These are phyloP conservation scores for Thelonectria discophora DNA, from an alignment of 2,329 filamentous ascomycete species.

Conservation along the genomic window DNA sequence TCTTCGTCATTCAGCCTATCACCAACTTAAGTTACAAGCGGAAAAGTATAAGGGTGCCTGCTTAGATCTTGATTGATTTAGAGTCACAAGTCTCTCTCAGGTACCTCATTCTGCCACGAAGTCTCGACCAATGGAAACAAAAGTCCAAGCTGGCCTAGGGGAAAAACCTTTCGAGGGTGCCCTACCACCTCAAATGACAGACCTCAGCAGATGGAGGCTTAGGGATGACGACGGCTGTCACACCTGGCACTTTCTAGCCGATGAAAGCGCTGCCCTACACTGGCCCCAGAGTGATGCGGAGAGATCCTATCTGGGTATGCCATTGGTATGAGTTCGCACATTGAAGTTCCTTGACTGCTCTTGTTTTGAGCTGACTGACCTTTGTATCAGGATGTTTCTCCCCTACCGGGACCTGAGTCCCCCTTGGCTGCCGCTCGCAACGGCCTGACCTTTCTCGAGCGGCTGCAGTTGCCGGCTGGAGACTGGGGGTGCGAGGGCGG, in stretches of 20 bases:
- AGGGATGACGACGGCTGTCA: conserved; percentile 82
- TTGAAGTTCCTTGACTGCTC: background rate
- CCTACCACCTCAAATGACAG: conserved; percentile 2
- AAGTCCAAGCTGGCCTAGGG: background rate
- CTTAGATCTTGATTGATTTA: background rate
- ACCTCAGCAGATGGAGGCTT: conserved; percentile 74
- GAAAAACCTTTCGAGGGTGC: background rate
- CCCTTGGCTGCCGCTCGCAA: conserved; percentile 82
- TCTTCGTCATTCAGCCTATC: too few species aligned
- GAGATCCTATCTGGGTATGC: conserved; percentile 83
- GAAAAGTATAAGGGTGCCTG: too few species aligned
- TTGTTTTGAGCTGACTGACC: background rate
- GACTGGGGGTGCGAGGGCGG: conserved; percentile 72
- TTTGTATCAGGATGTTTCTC: conserved; percentile 70
- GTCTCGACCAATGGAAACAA: background rate
- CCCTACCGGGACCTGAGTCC: conserved; percentile 73
- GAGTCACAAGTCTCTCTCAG: background rate
- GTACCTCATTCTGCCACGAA: background rate
- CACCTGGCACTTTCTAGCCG: conserved; percentile 90
- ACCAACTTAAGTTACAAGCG: too few species aligned
- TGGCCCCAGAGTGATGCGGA: conserved; percentile 92
- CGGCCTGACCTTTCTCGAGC: conserved; percentile 84
- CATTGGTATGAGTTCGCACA: conserved; percentile 64
- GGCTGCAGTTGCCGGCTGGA: conserved; percentile 85
- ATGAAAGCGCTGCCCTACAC: conserved; percentile 71